Base-by-base conservation (phyloP, 441 rosid species). In the Bruguiera hainesii region DNA sequence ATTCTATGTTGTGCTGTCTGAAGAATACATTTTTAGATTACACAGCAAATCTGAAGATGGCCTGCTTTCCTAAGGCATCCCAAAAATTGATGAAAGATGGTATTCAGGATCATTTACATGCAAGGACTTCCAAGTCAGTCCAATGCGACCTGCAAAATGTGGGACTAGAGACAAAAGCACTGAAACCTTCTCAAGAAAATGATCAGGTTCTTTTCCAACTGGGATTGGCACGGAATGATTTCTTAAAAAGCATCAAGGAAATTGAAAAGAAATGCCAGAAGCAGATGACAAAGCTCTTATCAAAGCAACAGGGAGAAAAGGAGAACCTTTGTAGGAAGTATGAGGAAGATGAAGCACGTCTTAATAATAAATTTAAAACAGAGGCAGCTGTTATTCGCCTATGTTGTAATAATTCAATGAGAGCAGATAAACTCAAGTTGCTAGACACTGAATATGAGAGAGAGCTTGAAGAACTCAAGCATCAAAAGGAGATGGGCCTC, bases 341-440 rank as follows among this genome's bases (percentile, higher is more conserved):
- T 30, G 78, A 83, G 59, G 78, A 76, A 39, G 84, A 79, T 37
- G 88, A 80, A 82, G 73, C 64, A 28, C 42, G 66, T 31, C 81
- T 88, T 46, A 94, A 84, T 77, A 73, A 28, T 18, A 61, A 42
- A 35, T 81, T 76, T 61, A 73, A 29, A 64, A 26, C 80, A 35
- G 91, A 89, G 72, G 78, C 73, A 59, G 84, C 86, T 66, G 74
- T 90, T 71, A 78, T 88, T 71, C 82, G 84, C 70, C 63, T 76
- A 46, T 81, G 66, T 69, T 70, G 72, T 65, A 68, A 59, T 67
- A 66, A 51, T 65, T 69, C 82, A 5, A 64, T 67, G 74, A 76
- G 73, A 76, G 50, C 59, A 23, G 89, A 83, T 60, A 81, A 64
- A 79, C 85, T 87, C 42, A 81, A 76, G 77, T 78, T 60, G 48